Evolutionary conservation across 2,329 filamentous ascomycete species (phyloP), one percentile per base, ranked within the genome.

Genomic region (Exophiala mesophila): DNA sequence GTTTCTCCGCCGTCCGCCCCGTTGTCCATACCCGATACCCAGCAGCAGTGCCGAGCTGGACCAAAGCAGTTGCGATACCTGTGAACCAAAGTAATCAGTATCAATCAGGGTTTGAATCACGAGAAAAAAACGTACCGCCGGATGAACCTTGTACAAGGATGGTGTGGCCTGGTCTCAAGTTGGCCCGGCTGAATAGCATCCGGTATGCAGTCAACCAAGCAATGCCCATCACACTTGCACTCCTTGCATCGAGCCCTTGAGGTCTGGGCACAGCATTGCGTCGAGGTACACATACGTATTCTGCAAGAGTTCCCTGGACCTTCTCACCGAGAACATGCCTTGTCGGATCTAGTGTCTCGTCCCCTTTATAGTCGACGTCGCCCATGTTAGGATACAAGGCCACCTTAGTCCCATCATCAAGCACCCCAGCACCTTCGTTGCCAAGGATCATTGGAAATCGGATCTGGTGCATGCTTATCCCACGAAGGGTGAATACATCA

Each of bases 191-290:
- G 39, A 49, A 49, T 36, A 49, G 16, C 46, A 49, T 49, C 3
- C 46, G 34, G 21, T 45, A 49, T 9, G 46, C 46, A 10, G 46
- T 49, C 39, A 49, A 32, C 46, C 46, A 49, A 9, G 46, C 46
- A 29, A 49, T 41, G 2, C 46, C 46, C 46, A 49, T 45, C 13
- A 49, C 39, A 19, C 42, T 43, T 13, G 46, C 46, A n/a, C 35
- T 21, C 3, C 41, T 39, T 8, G 46, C 46, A 29, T 46, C 39
- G 7, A 49, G 20, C 5, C 36, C 39, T 13, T 40, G 31, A 13
- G 46, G 46, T 15, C 42, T 30, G 7, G 46, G 38, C 12, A 49
- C 39, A 2, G 33, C 46, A 21, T 49, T 49, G 9, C 46, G 26
- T 39, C 28, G 45, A 2, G 46, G 46, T n/a, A 49, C 40, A 13